These are phyloP conservation scores for Fusarium annulatum DNA, from an alignment of 2,329 filamentous ascomycete genomes.

Conservation along the genomic window DNA sequence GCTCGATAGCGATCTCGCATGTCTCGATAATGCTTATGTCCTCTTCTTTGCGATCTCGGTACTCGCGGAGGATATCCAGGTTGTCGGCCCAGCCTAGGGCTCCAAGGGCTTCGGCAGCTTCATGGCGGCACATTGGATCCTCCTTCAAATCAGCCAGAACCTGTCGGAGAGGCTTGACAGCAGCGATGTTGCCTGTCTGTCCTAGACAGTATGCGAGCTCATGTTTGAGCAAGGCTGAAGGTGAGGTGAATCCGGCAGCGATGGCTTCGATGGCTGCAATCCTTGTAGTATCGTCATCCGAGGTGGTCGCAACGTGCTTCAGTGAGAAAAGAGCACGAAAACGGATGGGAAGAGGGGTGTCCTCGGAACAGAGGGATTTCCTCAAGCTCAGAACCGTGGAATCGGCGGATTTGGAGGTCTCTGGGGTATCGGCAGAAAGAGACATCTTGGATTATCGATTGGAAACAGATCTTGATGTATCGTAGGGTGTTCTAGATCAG, in stretches of 20 bases:
- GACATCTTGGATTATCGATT: conserved; percentile 42
- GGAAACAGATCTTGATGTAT: conserved; percentile 21
- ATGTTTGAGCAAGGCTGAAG: conserved; percentile 92
- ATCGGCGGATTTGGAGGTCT: conserved; percentile 39
- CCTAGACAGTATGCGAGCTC: conserved; percentile 97
- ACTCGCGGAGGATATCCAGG: conserved; percentile 76
- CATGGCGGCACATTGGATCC: conserved; percentile 95
- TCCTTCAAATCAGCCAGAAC: conserved; percentile 84
- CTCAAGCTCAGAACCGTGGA: conserved; percentile 72
- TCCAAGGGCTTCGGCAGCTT: conserved; percentile 94
- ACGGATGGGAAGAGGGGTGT: conserved; percentile 83
- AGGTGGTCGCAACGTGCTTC: conserved; percentile 85
- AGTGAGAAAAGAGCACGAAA: conserved; percentile 98
- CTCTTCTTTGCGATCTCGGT: conserved; percentile 81
- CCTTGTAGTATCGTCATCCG: conserved; percentile 68
- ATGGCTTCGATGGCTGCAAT: conserved; percentile 78
- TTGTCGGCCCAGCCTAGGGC: conserved; percentile 82
- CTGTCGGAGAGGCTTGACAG: conserved; percentile 76
- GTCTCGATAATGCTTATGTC: conserved; percentile 89
- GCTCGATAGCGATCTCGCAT: conserved; percentile 94
- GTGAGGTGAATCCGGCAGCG: conserved; percentile 84
- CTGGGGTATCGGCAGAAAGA: conserved; percentile 39
- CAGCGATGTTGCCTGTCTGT: conserved; percentile 82
- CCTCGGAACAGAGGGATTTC: conserved; percentile 82
- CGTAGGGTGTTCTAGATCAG: conserved; percentile 19